These are phyloP conservation scores for Acer saccharum DNA, from an alignment of 345 rosid genomes.

Conservation along the genomic window DNA sequence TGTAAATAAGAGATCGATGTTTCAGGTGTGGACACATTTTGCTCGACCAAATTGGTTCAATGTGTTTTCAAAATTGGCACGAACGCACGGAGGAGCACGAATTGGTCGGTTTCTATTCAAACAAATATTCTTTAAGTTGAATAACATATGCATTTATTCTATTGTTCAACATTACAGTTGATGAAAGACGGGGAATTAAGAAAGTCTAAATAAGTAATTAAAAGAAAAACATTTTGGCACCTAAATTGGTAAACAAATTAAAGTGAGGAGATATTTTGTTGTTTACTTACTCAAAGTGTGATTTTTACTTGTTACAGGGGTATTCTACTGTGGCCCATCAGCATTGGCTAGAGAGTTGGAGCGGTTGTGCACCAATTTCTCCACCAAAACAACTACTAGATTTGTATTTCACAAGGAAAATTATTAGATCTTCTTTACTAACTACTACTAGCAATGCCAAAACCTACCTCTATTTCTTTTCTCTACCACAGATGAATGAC, in stretches of 20 bases:
- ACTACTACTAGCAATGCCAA: too few relatives aligned
- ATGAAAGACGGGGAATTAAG: not conserved
- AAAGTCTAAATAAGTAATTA: not conserved
- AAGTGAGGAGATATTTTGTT: not conserved
- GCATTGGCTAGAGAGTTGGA: conserved; percentile 48
- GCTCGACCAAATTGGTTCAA: conserved; percentile 57
- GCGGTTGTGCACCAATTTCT: conserved; percentile 50
- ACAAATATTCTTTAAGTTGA: too few relatives aligned
- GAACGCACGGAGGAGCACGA: conserved; percentile 39
- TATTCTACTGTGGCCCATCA: conserved; percentile 58
- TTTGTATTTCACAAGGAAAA: conserved; percentile 66
- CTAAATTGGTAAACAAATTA: not conserved
- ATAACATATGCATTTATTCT: too few relatives aligned
- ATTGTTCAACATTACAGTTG: too few relatives aligned
- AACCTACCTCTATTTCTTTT: not conserved
- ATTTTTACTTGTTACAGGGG: conserved; percentile 33
- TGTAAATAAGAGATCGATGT: not conserved
- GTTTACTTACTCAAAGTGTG: not conserved
- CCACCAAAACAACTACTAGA: conserved; percentile 47
- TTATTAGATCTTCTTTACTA: conserved; percentile 25
- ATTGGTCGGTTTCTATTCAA: conserved; percentile 42
- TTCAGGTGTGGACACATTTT: conserved; percentile 52
- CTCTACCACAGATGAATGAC: not conserved
- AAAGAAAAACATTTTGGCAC: not conserved
- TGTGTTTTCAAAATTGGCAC: conserved; percentile 47